Conservation (phyloP, 1,284 basidiomycete species). For the Meira nashicola region DNA sequence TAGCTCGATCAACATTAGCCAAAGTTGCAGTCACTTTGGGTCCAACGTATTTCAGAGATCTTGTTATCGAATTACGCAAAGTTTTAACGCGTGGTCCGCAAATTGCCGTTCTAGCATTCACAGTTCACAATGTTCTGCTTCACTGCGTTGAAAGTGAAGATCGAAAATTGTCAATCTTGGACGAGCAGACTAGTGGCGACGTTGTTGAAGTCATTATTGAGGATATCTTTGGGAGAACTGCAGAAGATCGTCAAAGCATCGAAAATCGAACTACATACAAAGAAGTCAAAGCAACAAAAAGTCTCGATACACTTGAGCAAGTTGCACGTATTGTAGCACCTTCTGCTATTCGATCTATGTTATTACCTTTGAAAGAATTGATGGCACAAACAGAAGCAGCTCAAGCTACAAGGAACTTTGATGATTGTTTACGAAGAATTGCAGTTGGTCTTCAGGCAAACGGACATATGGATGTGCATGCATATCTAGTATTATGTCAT, state of each 20-base stretch:
- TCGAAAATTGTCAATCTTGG: constrained; percentile 50
- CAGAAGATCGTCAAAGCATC: constrained; percentile 79
- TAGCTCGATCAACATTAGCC: constrained; percentile 76
- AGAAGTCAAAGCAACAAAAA: constrained; percentile 50
- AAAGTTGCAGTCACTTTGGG: constrained; percentile 76
- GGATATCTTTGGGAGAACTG: constrained; percentile 89
- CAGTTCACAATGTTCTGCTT: constrained; percentile 74
- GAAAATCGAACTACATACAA: constrained; percentile 78
- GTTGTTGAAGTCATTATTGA: constrained; percentile 81
- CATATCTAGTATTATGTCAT: constrained; percentile 77
- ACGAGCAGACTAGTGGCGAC: constrained; percentile 65
- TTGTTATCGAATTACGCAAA: constrained; percentile 74
- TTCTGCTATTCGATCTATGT: constrained; percentile 65
- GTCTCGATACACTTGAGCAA: constrained; percentile 50
- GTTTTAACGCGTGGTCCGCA: constrained; percentile 88
- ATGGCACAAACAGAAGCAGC: constrained; percentile 78
- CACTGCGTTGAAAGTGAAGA: constrained; percentile 49
- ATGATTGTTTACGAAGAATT: constrained; percentile 80
- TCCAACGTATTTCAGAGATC: constrained; percentile 66
- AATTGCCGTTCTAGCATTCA: constrained; percentile 83
- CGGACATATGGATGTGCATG: constrained; percentile 64
- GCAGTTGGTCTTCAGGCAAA: constrained; percentile 82
- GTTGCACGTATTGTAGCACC: constrained; percentile 39
- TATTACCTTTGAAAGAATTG: constrained; percentile 76
- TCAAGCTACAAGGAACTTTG: constrained; percentile 78